phyloP scores from a whole-genome alignment of 2,329 filamentous ascomycete species.

The Coniochaeta sp. region DNA sequence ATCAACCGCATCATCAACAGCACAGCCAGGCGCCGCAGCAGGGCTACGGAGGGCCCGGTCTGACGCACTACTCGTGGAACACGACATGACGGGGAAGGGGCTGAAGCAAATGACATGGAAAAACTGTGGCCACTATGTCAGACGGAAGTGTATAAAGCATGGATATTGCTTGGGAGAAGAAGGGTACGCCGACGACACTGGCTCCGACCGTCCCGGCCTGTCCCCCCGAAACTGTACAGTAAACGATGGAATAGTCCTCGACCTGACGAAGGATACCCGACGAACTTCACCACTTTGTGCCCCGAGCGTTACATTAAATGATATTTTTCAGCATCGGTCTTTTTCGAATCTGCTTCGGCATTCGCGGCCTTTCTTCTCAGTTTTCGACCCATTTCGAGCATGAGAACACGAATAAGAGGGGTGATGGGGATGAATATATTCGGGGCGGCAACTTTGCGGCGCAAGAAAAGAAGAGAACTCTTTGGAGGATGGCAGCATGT shows the following conservation, averaged over 20 bases:
- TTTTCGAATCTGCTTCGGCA: neutral
- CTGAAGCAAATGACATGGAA: neutral
- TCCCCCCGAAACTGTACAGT: neutral
- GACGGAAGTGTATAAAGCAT: neutral
- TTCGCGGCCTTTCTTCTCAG: neutral
- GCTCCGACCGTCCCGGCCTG: neutral
- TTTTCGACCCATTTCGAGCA: neutral
- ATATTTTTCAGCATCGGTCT: neutral
- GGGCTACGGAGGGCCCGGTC: constrained; percentile 30
- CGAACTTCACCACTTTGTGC: neutral
- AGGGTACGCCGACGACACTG: neutral
- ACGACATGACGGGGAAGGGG: constrained; percentile 28
- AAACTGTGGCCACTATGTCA: neutral
- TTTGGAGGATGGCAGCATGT: neutral
- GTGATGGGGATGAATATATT: neutral
- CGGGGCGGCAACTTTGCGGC: neutral
- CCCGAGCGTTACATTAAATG: neutral
- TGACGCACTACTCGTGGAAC: constrained; percentile 54
- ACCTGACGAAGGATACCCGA: neutral
- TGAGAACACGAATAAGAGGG: neutral
- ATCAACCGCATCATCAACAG: constrained; percentile 22
- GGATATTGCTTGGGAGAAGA: too few species aligned
- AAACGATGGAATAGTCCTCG: neutral
- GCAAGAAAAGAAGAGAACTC: neutral
- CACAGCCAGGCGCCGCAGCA: constrained; percentile 1